phyloP scores from a whole-genome alignment of 192 early-diverging fungal species.

The Coemansia sp. region DNA sequence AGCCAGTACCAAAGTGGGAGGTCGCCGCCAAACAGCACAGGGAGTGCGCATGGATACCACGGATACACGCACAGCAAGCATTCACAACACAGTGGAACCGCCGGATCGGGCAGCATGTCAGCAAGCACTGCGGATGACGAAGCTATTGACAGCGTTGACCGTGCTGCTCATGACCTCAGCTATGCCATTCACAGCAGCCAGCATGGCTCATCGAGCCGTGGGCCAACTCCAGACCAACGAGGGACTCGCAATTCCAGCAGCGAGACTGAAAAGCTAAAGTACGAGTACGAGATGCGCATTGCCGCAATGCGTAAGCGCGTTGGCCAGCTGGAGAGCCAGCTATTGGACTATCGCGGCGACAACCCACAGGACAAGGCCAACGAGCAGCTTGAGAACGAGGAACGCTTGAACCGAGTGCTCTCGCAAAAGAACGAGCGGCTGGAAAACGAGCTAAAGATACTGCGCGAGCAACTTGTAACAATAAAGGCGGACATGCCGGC shows the following conservation, averaged over 20 bases:
- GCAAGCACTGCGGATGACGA: conserved; percentile 22
- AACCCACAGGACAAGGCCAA: conserved; percentile 26
- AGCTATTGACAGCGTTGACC: conserved; percentile 27
- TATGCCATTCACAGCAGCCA: conserved; percentile 31
- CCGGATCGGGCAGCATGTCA: conserved; percentile 8
- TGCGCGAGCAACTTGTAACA: conserved; percentile 49
- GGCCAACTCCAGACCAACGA: conserved; percentile 24
- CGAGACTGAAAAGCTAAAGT: conserved; percentile 54
- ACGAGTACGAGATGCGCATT: conserved; percentile 70
- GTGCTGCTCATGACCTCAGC: conserved; percentile 27
- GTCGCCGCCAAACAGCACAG: conserved; percentile 41
- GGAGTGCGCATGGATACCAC: conserved; percentile 22
- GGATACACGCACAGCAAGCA: conserved; percentile 9
- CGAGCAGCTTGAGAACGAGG: conserved; percentile 56
- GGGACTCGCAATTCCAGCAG: conserved; percentile 15
- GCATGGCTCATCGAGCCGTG: conserved; percentile 14
- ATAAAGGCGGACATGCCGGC: conserved; percentile 48
- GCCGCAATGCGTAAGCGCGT: conserved; percentile 65
- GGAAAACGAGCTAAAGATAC: conserved; percentile 49
- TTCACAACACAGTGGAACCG: conserved; percentile 6
- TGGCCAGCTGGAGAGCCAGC: conserved; percentile 68
- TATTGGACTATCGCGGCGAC: conserved; percentile 54
- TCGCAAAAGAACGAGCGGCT: conserved; percentile 55
- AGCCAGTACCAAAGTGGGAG: conserved; percentile 20
- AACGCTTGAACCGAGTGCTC: conserved; percentile 52